A percentile compares a stretch with the other conserved stretches of the same genome.
phyloP scores from a whole-genome alignment of 495 filamentous ascomycete genomes.

The Penicillium paradoxum region DNA sequence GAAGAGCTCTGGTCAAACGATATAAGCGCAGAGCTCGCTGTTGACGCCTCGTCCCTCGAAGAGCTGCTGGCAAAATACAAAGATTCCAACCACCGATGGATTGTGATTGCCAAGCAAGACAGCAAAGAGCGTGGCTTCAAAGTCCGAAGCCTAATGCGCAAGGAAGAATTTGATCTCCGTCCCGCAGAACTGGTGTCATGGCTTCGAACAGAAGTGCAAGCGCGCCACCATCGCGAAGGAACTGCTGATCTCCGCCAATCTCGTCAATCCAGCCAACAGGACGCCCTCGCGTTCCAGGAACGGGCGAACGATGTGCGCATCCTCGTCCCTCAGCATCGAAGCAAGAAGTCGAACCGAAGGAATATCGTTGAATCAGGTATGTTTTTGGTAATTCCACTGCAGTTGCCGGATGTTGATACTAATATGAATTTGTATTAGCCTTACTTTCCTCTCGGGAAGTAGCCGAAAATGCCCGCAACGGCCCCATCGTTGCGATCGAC shows the following conservation, averaged over 20 bases:
- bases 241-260: conserved; percentile 40
- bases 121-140: conserved; percentile 65
- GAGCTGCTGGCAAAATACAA: conserved; percentile 61
- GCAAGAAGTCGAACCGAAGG: conserved; percentile 84
- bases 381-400: conserved; percentile 1
- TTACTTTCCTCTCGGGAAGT: conserved; percentile 58
- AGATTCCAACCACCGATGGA: conserved; percentile 79
- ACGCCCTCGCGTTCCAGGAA: conserved; percentile 36
- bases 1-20: conserved; percentile 76
- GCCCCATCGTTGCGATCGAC: conserved; percentile 84
- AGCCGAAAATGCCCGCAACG: conserved; percentile 60
- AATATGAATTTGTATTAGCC: conserved; percentile 35
- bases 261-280: conserved; percentile 44
- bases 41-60: conserved; percentile 67
- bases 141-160: conserved; percentile 65
- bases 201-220: conserved; percentile 77
- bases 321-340: conserved; percentile 70
- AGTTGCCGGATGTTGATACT: background rate
- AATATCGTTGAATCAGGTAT: conserved; percentile 74
- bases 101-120: conserved; percentile 80
- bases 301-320: conserved; percentile 74
- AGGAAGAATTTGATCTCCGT: conserved; percentile 79
- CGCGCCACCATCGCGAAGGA: conserved; percentile 62
- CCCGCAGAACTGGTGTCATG: conserved; percentile 70
- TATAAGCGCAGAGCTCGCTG: conserved; percentile 86